Base-by-base conservation (phyloP, 2,329 filamentous ascomycete genomes). In the Colletotrichum kahawae region DNA sequence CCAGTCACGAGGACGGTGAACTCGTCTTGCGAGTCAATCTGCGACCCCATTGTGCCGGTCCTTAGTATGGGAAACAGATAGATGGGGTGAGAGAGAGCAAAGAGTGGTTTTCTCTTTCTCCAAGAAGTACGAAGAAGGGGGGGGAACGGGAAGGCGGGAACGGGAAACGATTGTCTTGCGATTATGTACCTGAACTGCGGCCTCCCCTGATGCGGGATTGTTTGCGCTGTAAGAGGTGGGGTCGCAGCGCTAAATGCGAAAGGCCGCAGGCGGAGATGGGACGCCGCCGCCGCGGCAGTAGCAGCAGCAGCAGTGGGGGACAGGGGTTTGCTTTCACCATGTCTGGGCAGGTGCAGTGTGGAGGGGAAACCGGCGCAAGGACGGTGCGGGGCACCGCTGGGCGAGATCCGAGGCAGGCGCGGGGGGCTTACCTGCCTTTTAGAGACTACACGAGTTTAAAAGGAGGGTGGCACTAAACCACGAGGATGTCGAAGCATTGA, bases 1-100 rank as follows among this genome's bases (percentile, higher is more conserved):
- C 91, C 91, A 16, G 91, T 92, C 77, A 93, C 88, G 74, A 92
- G 84, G 72, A 92, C 88, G 29, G 87, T 90, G 76, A 92, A 82
- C 79, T 92, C 90, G 54, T 90, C 85, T 66, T 84, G 80, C 21
- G 83, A 79, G 57, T 79, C 78, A 29, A 79, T 77, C 63, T 83
- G 82, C 2, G 83, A 85, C n/a, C 83, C 83, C 84, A 85, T 85
- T 38, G 67, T 48, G 70, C 33, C 60, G 24, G 33, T 43, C n/a
- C 14, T 34, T 4, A 48, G 64, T 31, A 13, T 24, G 24, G 24
- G 24, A 24, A 24, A 24, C 24, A 24, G 24, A 24, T 24, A 24
- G 3, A 24, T 24, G 4, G 24, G 24, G 24, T 24, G 24, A 24
- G 24, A 24, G 24, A 24, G 48, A n/a, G 12, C 10, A 10, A 21